phyloP scores from a whole-genome alignment of 176 grass and related monocot genomes.

The Eragrostis curvula region DNA sequence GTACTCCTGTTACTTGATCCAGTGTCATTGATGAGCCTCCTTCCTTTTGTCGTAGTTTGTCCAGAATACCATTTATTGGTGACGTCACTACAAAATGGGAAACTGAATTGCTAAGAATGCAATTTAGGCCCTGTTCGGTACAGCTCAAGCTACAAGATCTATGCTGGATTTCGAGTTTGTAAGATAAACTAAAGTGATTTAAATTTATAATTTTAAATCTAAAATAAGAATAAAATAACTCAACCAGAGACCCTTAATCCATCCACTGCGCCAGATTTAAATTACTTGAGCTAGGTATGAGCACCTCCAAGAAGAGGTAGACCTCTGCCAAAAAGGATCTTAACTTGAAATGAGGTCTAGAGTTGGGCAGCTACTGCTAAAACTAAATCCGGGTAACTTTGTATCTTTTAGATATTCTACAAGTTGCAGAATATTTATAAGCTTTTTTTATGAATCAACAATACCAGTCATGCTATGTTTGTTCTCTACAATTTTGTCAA shows the following conservation, averaged over 20 bases:
- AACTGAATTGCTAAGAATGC: conserved; percentile 23
- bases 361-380: conserved; percentile 1
- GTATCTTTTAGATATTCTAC: conserved; percentile 15
- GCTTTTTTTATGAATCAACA: not conserved
- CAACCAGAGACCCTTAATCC: no score
- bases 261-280: no score
- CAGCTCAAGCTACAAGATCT: no score
- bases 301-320: no score
- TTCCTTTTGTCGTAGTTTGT: conserved; percentile 72
- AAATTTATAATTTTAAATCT: no score
- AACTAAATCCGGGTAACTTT: conserved; percentile 17
- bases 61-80: conserved; percentile 72
- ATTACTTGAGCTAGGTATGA: no score
- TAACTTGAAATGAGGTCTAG: no score
- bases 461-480: conserved; percentile 7
- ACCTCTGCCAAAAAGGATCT: no score
- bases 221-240: no score
- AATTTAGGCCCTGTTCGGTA: not conserved
- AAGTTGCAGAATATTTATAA: not conserved
- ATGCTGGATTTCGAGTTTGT: no score
- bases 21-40: conserved; percentile 78
- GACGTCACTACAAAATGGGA: conserved; percentile 60
- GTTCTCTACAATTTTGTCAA: not conserved
- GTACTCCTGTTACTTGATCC: conserved; percentile 69
- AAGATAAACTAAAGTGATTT: no score